Evolutionary conservation across 371 early-diverging fungal genomes (phyloP), one percentile per base, ranked within the genome.

Genomic region (Mucor circinelloides): DNA sequence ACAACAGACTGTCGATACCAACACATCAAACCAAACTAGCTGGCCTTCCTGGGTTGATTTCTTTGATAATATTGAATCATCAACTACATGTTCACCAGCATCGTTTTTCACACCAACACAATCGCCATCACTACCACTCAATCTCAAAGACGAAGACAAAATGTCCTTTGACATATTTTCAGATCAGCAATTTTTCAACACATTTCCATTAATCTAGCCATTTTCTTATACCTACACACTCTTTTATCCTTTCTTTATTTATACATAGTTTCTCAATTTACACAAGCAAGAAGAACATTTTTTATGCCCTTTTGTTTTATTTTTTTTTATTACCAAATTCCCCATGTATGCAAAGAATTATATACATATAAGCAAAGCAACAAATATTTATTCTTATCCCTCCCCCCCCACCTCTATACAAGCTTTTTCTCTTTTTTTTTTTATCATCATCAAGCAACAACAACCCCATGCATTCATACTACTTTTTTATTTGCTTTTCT

Each of bases 51-150:
- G 38, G n/a, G 10, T 59, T 38, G 50, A 62, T 50, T 56, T 50
- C n/a, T 69, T 69, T 21, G 69, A 69, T 56, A 40, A 44, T 7
- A 30, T 67, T 58, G 69, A 63, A 21, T 34, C 64, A 4, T 60
- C 59, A 4, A 30, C 69, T 12, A 69, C 64, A 38, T 64, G 64
- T 25, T 64, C 69, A 25, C 56, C 66, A 23, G 55, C 44, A 27
- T 66, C 70, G 28, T 59, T 61, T 7, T 61, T 60, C n/a, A 61
- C 70, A 52, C 70, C 72, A 25, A 48, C 64, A 25, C 68, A 67
- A 28, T 67, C 72, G 9, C 68, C 72, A 7, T 59, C 60, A 27
- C 25, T 64, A 9, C 61, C 68, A 15, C 52, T 62, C 32, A 30
- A 57, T 17, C n/a, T 56, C 32, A 61, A 67, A 55, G 67, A 66